Percentiles rank a stretch among this genome's conserved stretches.
These are phyloP conservation scores for Blastobotrys indianensis DNA, from an alignment of 1,139 yeast species.

Conservation along the genomic window DNA sequence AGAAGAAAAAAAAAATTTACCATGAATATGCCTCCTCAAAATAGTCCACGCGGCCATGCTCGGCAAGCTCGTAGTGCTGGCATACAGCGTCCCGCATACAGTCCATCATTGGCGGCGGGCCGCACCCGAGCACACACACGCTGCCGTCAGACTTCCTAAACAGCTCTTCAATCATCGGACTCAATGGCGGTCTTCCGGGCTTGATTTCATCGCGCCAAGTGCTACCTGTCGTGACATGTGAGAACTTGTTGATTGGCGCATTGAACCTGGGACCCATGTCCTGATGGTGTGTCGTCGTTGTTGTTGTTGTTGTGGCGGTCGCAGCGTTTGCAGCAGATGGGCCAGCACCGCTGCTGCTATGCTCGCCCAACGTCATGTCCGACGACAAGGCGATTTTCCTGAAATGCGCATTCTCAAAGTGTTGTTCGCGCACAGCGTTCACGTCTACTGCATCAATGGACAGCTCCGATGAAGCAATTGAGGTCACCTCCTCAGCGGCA, in stretches of 20 bases:
- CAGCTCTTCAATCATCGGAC: slow-evolving; percentile 21
- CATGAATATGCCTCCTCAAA: slow-evolving; percentile 37
- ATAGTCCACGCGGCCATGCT: slow-evolving; percentile 33
- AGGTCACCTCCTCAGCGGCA: not conserved
- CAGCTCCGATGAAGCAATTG: too few species aligned
- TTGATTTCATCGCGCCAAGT: slow-evolving; percentile 17
- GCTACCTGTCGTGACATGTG: not conserved
- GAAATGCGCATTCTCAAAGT: slow-evolving; percentile 6
- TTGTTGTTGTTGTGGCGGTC: too few species aligned
- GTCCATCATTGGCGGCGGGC: slow-evolving; percentile 37
- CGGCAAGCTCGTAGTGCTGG: slow-evolving; percentile 25
- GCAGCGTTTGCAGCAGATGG: too few species aligned
- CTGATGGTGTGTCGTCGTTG: too few species aligned
- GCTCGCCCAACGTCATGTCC: slow-evolving; percentile 4
- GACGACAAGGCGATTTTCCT: not conserved
- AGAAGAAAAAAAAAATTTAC: slow-evolving; percentile 18
- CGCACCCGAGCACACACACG: slow-evolving; percentile 35
- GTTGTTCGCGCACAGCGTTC: slow-evolving; percentile 3
- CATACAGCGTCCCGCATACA: slow-evolving; percentile 27
- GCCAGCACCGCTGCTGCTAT: too few species aligned
- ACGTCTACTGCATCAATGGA: not conserved
- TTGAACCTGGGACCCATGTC: too few species aligned
- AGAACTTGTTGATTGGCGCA: too few species aligned
- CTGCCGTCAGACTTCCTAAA: slow-evolving; percentile 28
- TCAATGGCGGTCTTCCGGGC: slow-evolving; percentile 26